Conservation (phyloP, 495 filamentous ascomycete species). For the Penicillium daleae region DNA sequence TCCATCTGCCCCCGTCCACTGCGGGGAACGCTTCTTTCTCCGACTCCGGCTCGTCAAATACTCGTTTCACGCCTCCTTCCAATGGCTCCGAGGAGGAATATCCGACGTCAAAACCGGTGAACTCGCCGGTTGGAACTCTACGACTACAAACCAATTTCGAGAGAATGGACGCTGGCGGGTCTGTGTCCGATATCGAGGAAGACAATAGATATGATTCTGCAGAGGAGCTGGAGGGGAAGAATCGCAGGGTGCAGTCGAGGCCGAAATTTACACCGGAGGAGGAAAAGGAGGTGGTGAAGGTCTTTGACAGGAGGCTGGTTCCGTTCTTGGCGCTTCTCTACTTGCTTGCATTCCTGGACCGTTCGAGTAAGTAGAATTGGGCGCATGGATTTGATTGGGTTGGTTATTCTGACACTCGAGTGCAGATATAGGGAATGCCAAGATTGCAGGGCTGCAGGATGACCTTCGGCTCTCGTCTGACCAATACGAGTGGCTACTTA, state of each 20-base stretch:
- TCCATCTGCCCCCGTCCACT: constrained; percentile 32
- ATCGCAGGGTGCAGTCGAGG: constrained; percentile 12
- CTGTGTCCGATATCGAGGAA: constrained; percentile 33
- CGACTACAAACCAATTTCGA: constrained; percentile 45
- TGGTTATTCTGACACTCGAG: constrained; percentile 5
- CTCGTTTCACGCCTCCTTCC: constrained; percentile 43
- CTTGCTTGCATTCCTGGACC: constrained; percentile 78
- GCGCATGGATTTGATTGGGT: not conserved
- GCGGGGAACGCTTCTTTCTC: constrained; percentile 35
- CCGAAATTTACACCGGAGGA: constrained; percentile 70
- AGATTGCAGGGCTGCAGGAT: constrained; percentile 69
- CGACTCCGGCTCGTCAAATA: constrained; percentile 35
- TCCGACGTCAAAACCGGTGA: constrained; percentile 14
- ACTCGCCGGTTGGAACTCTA: constrained; percentile 27
- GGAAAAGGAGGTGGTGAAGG: constrained; percentile 69
- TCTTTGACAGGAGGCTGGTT: constrained; percentile 76
- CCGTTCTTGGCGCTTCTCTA: constrained; percentile 81
- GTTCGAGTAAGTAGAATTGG: constrained; percentile 66
- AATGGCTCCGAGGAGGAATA: constrained; percentile 36
- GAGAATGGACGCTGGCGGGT: constrained; percentile 14
- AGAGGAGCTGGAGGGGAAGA: constrained; percentile 33
- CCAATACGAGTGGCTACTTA: constrained; percentile 70
- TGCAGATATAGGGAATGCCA: constrained; percentile 79
- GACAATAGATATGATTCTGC: constrained; percentile 36
- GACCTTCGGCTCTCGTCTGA: constrained; percentile 62